Evolutionary conservation across 225 moss, liverwort and hornwort genomes (phyloP).

Genomic region (Physcomitrium patens): DNA sequence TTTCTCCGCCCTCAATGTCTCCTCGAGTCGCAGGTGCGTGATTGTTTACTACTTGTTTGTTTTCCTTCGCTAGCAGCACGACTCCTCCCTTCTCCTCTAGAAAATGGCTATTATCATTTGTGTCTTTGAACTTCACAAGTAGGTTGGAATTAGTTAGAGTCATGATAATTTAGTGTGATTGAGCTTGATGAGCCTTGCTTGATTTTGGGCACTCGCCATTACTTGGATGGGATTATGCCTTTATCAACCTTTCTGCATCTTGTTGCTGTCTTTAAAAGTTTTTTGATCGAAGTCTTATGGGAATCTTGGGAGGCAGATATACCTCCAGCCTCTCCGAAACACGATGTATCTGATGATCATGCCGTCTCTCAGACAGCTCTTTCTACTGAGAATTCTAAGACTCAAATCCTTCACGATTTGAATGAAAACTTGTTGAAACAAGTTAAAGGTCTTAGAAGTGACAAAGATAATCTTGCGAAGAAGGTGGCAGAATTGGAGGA

Average conservation of each 20-base stretch:
- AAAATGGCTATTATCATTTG: background rate
- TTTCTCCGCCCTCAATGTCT: constrained; percentile 45
- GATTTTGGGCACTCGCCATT: background rate
- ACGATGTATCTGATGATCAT: constrained; percentile 21
- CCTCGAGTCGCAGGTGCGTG: constrained; percentile 46
- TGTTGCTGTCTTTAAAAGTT: too few relatives aligned
- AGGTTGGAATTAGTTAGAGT: background rate
- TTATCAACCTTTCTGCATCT: background rate
- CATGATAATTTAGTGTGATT: background rate
- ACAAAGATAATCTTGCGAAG: constrained; percentile 41
- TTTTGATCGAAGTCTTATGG: constrained; percentile 8
- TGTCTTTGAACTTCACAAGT: background rate
- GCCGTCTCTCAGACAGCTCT: constrained; percentile 25
- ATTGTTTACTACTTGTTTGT: constrained; percentile 4
- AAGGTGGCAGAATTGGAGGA: constrained; percentile 45
- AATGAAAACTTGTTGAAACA: constrained; percentile 53
- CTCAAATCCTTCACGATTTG: constrained; percentile 43
- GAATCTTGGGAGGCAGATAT: constrained; percentile 37
- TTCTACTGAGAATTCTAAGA: constrained; percentile 32
- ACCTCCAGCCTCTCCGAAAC: constrained; percentile 40
- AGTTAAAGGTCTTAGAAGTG: constrained; percentile 40
- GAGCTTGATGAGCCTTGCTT: background rate
- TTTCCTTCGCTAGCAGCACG: background rate
- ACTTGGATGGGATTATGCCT: constrained; percentile 1
- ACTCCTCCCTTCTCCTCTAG: background rate